These are phyloP conservation scores for Arthonia radiata DNA, from an alignment of 495 filamentous ascomycete species.

Conservation along the genomic window DNA sequence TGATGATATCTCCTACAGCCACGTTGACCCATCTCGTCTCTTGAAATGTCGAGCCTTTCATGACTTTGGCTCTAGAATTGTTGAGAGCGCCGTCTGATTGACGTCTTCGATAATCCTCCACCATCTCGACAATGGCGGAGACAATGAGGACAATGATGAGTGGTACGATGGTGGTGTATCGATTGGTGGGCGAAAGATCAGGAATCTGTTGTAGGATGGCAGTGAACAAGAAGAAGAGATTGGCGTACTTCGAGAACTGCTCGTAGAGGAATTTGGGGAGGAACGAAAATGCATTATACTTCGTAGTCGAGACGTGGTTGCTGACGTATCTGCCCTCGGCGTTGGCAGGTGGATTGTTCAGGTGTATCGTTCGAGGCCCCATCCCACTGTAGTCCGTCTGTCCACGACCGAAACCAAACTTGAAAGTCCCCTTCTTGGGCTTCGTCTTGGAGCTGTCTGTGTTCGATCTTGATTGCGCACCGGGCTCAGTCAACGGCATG, in stretches of 20 bases:
- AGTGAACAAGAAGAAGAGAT: conserved; percentile 98
- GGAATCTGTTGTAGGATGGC: conserved; percentile 90
- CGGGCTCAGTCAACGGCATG: conserved; percentile 66
- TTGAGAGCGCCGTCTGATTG: conserved; percentile 73
- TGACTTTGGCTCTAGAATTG: conserved; percentile 58
- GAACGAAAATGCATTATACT: conserved; percentile 93
- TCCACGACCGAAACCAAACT: conserved; percentile 74
- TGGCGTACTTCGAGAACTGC: conserved; percentile 98
- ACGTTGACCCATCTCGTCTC: conserved; percentile 86
- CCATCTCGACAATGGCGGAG: conserved; percentile 80
- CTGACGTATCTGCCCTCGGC: conserved; percentile 65
- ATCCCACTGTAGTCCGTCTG: conserved; percentile 74
- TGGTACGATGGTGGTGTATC: conserved; percentile 87
- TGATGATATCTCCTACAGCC: conserved; percentile 76
- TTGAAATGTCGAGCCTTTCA: conserved; percentile 66
- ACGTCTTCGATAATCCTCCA: conserved; percentile 84
- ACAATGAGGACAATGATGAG: conserved; percentile 71
- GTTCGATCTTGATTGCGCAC: conserved; percentile 24
- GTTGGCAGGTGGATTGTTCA: conserved; percentile 96
- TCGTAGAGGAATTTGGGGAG: conserved; percentile 94
- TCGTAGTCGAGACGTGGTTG: conserved; percentile 93
- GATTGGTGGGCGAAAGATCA: conserved; percentile 78
- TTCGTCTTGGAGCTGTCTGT: conserved; percentile 14
- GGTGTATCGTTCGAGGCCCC: conserved; percentile 77
- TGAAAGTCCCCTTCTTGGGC: conserved; percentile 53